Evolutionary conservation across 768 basidiomycete species (phyloP).

Genomic region (Gymnopilus junonius): DNA sequence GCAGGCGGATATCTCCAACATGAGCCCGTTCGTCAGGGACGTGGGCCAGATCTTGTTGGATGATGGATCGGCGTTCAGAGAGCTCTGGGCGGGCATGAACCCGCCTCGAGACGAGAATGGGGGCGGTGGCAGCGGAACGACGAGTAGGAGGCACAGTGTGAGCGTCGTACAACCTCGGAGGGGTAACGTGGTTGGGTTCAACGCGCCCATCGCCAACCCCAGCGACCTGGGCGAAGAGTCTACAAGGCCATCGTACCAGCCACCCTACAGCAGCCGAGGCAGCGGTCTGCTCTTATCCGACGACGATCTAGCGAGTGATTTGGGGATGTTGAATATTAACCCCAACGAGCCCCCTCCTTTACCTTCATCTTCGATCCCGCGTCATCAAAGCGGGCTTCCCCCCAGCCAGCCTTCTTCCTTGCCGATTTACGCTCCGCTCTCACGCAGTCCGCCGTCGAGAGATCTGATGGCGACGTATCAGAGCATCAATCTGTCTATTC

Average conservation of each 20-base stretch:
- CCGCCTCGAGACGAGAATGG: constrained; percentile 67
- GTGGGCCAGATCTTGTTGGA: constrained; percentile 79
- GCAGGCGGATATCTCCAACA: constrained; percentile 64
- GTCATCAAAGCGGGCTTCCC: constrained; percentile 36
- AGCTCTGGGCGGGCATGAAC: constrained; percentile 76
- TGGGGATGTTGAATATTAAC: constrained; percentile 65
- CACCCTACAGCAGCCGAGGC: constrained; percentile 40
- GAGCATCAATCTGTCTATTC: constrained; percentile 64
- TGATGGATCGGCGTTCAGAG: constrained; percentile 72
- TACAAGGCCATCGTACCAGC: constrained; percentile 36
- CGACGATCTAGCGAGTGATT: constrained; percentile 78
- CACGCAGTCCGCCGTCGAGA: constrained; percentile 62
- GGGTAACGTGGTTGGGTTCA: constrained; percentile 70
- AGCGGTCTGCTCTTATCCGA: constrained; percentile 74
- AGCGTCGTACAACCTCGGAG: constrained; percentile 80
- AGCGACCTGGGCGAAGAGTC: constrained; percentile 32
- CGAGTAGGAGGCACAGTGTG: constrained; percentile 83
- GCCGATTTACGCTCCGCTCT: constrained; percentile 74
- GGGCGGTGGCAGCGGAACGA: constrained; percentile 74
- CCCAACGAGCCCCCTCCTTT: constrained; percentile 43
- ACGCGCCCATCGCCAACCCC: constrained; percentile 52
- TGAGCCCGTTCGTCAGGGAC: constrained; percentile 86
- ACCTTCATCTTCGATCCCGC: constrained; percentile 46
- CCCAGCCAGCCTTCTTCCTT: constrained; percentile 76
- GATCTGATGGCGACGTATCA: constrained; percentile 61